These are phyloP conservation scores for Cucurbita ficifolia DNA, from an alignment of 306 rosid genomes.

Conservation along the genomic window DNA sequence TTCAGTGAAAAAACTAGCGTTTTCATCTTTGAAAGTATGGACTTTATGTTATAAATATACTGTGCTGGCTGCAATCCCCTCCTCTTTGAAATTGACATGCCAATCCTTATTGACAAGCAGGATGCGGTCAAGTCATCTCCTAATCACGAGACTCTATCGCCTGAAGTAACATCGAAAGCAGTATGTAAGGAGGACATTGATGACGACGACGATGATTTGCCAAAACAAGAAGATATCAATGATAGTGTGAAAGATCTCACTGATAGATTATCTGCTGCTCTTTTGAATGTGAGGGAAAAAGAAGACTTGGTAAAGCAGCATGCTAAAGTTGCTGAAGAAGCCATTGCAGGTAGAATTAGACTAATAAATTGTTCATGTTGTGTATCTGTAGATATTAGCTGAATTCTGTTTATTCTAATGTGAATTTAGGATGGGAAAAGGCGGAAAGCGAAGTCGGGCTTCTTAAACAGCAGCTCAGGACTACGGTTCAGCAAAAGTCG, in stretches of 20 bases:
- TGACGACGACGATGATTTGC: background rate
- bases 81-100: background rate
- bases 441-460: slow-evolving; percentile 71
- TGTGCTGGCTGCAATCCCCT: background rate
- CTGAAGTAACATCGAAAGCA: slow-evolving; percentile 51
- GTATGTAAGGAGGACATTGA: slow-evolving; percentile 13
- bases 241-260: slow-evolving; percentile 40
- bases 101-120: slow-evolving; percentile 17
- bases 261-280: slow-evolving; percentile 69
- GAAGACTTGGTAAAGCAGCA: slow-evolving; percentile 96
- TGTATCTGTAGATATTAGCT: background rate
- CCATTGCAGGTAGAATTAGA: slow-evolving; percentile 62
- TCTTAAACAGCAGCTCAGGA: slow-evolving; percentile 61
- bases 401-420: background rate
- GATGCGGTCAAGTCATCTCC: slow-evolving; percentile 55
- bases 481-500: slow-evolving; percentile 40
- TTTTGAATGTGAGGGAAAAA: slow-evolving; percentile 65
- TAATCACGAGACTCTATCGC: slow-evolving; percentile 37
- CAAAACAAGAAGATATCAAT: slow-evolving; percentile 18
- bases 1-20: background rate
- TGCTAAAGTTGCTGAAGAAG: slow-evolving; percentile 98
- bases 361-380: background rate
- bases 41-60: background rate
- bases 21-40: background rate
- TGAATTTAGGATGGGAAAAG: slow-evolving; percentile 79